Evolutionary conservation across 192 early-diverging fungal species (phyloP), one percentile per base, ranked within the genome.

Genomic region (Entomortierella chlamydospora): DNA sequence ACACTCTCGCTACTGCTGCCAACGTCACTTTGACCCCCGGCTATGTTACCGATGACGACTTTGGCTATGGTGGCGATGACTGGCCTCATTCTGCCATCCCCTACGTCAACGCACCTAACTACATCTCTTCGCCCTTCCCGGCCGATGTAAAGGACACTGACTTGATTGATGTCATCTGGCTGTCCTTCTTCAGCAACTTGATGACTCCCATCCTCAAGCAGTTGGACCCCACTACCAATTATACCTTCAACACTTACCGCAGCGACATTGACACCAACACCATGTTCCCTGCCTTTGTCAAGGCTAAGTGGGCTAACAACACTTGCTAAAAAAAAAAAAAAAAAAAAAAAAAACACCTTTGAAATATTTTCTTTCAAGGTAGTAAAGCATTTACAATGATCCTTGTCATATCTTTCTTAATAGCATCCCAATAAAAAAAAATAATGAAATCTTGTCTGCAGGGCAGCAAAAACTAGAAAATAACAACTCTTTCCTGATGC

Each of bases 1-100:
- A 47, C 4, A 15, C 15, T 17, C 45, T 61, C 39, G 39, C 56
- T 41, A 37, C 56, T 50, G 29, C 69, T 58, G 45, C 15, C 26
- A 81, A 81, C 45, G 57, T 39, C 8, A 69, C 57, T 17, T 47
- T 82, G 55, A 87, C 83, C 9, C 70, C 82, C 2, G 87, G 87
- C 7, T 85, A 84, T 33, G 73, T 81, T 9, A 88, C 87, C 61
- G 74, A 68, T 53, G 87, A 87, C 31, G 85, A 87, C 39, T 70
- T 82, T 49, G 80, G 83, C 9, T 82, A 70, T 41, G 76, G 83
- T 47, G 86, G 86, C 29, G 87, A 88, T 55, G 87, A 88, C 61
- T 85, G 81, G 49, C 42, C 69, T 30, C 85, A 86, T 59, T 74
- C 57, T 30, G 6, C 79, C 6, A 68, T 81, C 41, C 81, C 85